Base-by-base conservation (phyloP, 495 filamentous ascomycete species). In the Penicillium verhagenii region DNA sequence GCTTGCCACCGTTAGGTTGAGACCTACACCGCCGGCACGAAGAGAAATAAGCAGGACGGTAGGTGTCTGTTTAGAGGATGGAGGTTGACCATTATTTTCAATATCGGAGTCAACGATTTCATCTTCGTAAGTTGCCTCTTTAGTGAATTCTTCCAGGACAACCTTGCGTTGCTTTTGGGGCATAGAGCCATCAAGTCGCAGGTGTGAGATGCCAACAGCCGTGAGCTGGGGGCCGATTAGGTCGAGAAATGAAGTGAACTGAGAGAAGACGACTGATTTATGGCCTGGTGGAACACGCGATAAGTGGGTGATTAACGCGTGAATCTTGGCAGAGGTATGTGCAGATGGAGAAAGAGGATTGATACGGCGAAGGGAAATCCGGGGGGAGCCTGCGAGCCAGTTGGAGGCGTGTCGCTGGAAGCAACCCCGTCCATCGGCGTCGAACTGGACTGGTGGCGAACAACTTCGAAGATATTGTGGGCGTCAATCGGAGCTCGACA, bases 171-270 rank as follows among this genome's bases (percentile, higher is more conserved):
- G 76, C 67, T 93, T 92, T 59, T 98, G 94, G 1, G 84, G 72
- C 84, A 96, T 95, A 3, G 89, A 84, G 3, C 94, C 94, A 71
- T 98, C 94, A 37, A 98, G 86, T 20, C 94, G 89, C 18, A 97
- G 79, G 67, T 86, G 87, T 0, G 82, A 76, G 68, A 98, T 92
- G 18, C 85, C 81, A 13, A 85, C 83, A 21, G 80, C 79, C 13
- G 75, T 57, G 18, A 98, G 82, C 1, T 90, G 87, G 0, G 90
- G 86, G 49, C 88, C 83, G 63, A 98, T 91, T 11, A 97, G 84
- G 60, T 93, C 87, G 50, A 98, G 84, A 71, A 97, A 98, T 1
- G 91, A 92, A 9, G 94, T 98, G 69, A 98, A 98, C 70, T 98
- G 94, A 56, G 86, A 91, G 73, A 98, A 97, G 47, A 97, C 85